These are phyloP conservation scores for Phytophthora sp. DNA, from an alignment of 352 stramenopile genomes.

Conservation along the genomic window DNA sequence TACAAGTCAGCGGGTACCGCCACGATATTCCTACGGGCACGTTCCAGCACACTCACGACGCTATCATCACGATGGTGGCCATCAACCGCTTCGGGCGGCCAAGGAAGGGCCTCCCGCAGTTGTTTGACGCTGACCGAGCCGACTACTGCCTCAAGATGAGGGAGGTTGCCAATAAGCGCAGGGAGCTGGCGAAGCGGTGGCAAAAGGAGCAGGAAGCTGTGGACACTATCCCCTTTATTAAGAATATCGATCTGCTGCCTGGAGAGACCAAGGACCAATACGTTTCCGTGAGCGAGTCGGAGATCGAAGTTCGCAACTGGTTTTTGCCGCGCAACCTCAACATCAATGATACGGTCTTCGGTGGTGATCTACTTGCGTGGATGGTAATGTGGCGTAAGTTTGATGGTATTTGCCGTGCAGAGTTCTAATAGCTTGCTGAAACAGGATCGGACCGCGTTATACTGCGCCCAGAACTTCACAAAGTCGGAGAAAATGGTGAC, in stretches of 20 bases:
- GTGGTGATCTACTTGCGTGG: conserved; percentile 64
- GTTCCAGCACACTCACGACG: conserved; percentile 63
- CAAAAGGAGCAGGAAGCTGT: conserved; percentile 51
- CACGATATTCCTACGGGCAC: conserved; percentile 43
- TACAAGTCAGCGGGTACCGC: conserved; percentile 59
- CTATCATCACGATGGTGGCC: conserved; percentile 70
- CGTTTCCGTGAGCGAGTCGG: conserved; percentile 59
- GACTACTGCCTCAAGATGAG: conserved; percentile 54
- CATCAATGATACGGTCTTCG: conserved; percentile 74
- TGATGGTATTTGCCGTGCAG: no score
- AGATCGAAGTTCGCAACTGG: conserved; percentile 74
- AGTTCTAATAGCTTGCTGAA: no score
- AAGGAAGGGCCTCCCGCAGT: conserved; percentile 44
- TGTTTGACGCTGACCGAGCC: conserved; percentile 47
- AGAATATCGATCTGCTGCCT: conserved; percentile 37
- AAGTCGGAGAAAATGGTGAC: conserved; percentile 82
- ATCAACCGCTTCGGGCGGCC: conserved; percentile 58
- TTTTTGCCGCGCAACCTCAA: conserved; percentile 78
- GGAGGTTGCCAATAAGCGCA: conserved; percentile 45
- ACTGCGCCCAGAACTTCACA: conserved; percentile 74
- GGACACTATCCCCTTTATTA: conserved; percentile 48
- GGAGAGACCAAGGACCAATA: conserved; percentile 48
- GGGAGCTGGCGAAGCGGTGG: conserved; percentile 49
- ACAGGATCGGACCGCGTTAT: conserved; percentile 66
- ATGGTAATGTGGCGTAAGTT: conserved; percentile 45